Percentiles rank a stretch among this genome's conserved stretches.
Evolutionary conservation across 1,284 basidiomycete species (phyloP).

Genomic region (Taiwanofungus camphoratus): DNA sequence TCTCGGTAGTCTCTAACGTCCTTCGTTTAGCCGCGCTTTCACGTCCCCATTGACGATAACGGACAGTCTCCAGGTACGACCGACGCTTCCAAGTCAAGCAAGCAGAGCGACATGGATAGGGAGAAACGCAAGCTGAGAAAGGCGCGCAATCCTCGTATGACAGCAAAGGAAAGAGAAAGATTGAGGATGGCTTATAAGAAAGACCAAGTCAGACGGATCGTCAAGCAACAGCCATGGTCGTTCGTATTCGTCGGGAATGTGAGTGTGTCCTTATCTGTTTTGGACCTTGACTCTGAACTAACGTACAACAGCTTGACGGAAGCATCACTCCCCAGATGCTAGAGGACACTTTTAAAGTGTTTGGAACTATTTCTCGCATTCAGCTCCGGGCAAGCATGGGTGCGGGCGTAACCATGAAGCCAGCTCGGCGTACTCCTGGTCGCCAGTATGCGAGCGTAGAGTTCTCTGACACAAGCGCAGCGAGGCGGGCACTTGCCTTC

Average conservation of each 20-base stretch:
- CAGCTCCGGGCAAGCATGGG: slow-evolving; percentile 42
- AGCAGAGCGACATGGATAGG: slow-evolving; percentile 11
- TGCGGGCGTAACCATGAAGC: slow-evolving; percentile 18
- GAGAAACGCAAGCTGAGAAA: slow-evolving; percentile 13
- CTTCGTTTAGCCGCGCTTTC: neutral
- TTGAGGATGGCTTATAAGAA: slow-evolving; percentile 3
- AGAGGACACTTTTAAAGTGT: slow-evolving; percentile 33
- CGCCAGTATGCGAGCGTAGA: slow-evolving; percentile 47
- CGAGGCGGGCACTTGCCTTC: slow-evolving; percentile 36
- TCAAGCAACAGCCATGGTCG: slow-evolving; percentile 17
- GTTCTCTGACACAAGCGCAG: slow-evolving; percentile 34
- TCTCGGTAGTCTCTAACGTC: neutral
- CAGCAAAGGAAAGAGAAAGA: slow-evolving; percentile 17
- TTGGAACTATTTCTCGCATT: slow-evolving; percentile 37
- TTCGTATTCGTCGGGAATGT: slow-evolving; percentile 60
- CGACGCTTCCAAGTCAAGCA: slow-evolving; percentile 1
- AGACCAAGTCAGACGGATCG: neutral
- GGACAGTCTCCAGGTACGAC: neutral
- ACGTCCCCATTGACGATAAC: neutral
- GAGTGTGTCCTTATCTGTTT: slow-evolving; percentile 16
- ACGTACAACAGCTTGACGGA: slow-evolving; percentile 26
- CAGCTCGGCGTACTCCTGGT: slow-evolving; percentile 21
- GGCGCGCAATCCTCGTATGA: slow-evolving; percentile 9
- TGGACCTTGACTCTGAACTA: slow-evolving; percentile 1
- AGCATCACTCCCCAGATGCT: slow-evolving; percentile 34